Percentiles rank a stretch among this genome's conserved stretches.
phyloP scores from a whole-genome alignment of 176 grass and related monocot genomes.

The Lolium perenne region DNA sequence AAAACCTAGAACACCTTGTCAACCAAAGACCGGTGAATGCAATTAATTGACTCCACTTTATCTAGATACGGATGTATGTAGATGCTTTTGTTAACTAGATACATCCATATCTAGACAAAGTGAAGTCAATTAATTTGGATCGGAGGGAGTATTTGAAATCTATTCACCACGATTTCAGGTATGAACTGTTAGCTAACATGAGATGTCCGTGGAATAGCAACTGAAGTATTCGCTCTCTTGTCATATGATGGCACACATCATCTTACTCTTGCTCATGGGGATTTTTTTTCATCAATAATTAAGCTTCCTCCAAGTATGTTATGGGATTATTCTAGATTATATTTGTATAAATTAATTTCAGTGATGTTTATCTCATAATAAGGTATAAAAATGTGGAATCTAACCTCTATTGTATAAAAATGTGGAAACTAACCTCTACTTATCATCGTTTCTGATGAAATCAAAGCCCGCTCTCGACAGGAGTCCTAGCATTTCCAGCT shows the following conservation, averaged over 20 bases:
- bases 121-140: too few species aligned
- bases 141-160: conserved; percentile 21
- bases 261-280: conserved; percentile 82
- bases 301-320: conserved; percentile 93
- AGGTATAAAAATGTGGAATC: conserved; percentile 34
- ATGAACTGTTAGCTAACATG: conserved; percentile 56
- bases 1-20: too few species aligned
- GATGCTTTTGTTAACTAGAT: too few species aligned
- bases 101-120: too few species aligned
- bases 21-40: too few species aligned
- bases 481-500: conserved; percentile 58
- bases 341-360: conserved; percentile 38
- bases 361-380: conserved; percentile 23
- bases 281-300: conserved; percentile 91
- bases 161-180: conserved; percentile 8
- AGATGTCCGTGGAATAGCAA: conserved; percentile 68
- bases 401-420: too few species aligned
- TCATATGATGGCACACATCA: conserved; percentile 96
- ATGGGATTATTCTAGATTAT: conserved; percentile 75
- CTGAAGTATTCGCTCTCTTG: conserved; percentile 71
- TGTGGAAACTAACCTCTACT: too few species aligned
- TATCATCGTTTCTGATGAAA: conserved; percentile 90
- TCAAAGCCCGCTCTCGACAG: conserved; percentile 75
- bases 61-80: too few species aligned
- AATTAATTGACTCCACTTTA: too few species aligned